Evolutionary conservation across 495 filamentous ascomycete genomes (phyloP).

Genomic region (Penicillium samsonianum): DNA sequence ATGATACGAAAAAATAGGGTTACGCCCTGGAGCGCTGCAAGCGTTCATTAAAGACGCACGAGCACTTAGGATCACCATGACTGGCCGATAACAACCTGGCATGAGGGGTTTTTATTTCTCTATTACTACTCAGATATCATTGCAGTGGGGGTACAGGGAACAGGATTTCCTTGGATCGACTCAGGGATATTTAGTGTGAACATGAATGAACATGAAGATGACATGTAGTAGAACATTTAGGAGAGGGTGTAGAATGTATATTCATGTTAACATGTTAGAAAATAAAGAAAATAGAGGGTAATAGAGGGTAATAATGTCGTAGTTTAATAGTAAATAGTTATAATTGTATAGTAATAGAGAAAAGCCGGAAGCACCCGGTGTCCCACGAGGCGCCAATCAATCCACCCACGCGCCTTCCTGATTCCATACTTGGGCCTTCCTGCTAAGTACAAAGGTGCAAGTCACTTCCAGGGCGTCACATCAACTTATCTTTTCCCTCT

Average conservation of each 20-base stretch:
- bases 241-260: not conserved
- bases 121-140: not conserved
- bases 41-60: slow-evolving; percentile 16
- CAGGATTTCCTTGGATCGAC: not conserved
- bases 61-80: slow-evolving; percentile 11
- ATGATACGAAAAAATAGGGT: slow-evolving; percentile 12
- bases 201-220: not conserved
- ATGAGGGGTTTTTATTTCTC: slow-evolving; percentile 9
- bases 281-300: not conserved
- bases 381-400: slow-evolving; percentile 32
- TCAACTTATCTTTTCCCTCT: not conserved
- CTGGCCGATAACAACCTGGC: slow-evolving; percentile 17
- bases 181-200: slow-evolving; percentile 10
- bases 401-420: slow-evolving; percentile 23
- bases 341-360: not conserved
- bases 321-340: not conserved
- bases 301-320: slow-evolving; percentile 5
- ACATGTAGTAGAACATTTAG: no score
- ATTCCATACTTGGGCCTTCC: slow-evolving; percentile 25
- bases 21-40: slow-evolving; percentile 17
- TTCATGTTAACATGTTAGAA: no score
- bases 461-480: slow-evolving; percentile 15
- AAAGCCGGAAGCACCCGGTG: slow-evolving; percentile 25
- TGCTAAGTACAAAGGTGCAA: not conserved
- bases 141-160: not conserved